Base-by-base conservation (phyloP, 441 rosid genomes). In the Iberis amara region DNA sequence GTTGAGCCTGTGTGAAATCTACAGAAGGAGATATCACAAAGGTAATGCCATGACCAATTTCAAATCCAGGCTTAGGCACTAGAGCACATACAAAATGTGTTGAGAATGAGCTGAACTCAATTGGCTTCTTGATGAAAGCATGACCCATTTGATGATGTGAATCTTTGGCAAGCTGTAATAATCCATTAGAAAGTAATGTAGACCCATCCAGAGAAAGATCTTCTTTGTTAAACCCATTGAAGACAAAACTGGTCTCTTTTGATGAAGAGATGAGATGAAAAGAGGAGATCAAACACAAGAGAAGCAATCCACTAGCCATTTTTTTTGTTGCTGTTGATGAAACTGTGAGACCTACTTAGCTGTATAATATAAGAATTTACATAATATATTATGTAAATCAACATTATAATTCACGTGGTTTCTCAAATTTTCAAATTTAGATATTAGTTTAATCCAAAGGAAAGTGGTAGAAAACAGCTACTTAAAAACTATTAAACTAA, bases 31-130 rank as follows among this genome's bases (percentile, higher is more conserved):
- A 76, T 51, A 83, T 56, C 35, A 67, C 67, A 18, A 86, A 83
- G 57, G 80, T 65, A 13, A 86, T 30, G 47, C 87, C 92, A 10
- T 78, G 81, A 6, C 91, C 91, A 3, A 71, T 26, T 5, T 4
- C 3, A 7, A 15, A 11, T 6, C 59, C 62, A 0, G 36, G 30
- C 9, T 71, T 66, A 7, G 83, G 72, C 42, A 75, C 74, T 3
- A 78, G 47, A 27, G 83, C 77, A 60, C 80, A 73, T 0, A 77
- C 75, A 39, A 83, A 80, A 14, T 54, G 66, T 0, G 87, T 77
- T 18, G 91, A 79, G 60, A 83, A 83, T 0, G 83, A 35, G 30
- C 27, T 39, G 21, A 57, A 55, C 64, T 2, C 53, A 38, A 73
- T 50, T 11, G 85, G 79, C 0, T 46, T 51, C 1, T 61, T 67